Conservation (phyloP, 176 grass and related monocot species). For the Avena atlantica region DNA sequence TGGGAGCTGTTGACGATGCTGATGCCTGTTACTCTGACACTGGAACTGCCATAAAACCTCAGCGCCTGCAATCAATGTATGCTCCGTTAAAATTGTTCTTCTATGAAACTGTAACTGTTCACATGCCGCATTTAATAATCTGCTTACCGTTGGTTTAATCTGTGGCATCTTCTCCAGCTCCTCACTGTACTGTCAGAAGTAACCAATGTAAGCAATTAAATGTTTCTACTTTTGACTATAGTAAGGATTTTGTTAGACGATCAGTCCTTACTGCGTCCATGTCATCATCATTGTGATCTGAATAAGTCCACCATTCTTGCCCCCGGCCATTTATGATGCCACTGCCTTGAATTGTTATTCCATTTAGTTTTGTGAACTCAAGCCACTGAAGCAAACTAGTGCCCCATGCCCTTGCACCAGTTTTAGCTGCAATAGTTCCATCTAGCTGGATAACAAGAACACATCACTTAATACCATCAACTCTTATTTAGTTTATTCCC, state of each 20-base stretch:
- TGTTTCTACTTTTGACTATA: conserved; percentile 37
- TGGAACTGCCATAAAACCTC: conserved; percentile 94
- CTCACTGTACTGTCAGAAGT: conserved; percentile 59
- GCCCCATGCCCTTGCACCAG: conserved; percentile 62
- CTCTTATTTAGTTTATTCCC: background rate
- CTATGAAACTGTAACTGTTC: background rate
- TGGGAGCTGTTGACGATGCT: conserved; percentile 90
- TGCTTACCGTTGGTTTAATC: conserved; percentile 88
- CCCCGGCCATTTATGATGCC: conserved; percentile 83
- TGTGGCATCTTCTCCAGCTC: conserved; percentile 71
- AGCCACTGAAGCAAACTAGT: conserved; percentile 83
- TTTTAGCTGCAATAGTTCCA: conserved; percentile 77
- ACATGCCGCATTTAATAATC: background rate
- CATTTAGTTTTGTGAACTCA: conserved; percentile 85
- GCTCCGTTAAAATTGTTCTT: background rate
- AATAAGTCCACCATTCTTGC: conserved; percentile 81
- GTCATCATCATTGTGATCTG: conserved; percentile 49
- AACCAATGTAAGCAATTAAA: conserved; percentile 44
- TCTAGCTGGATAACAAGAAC: conserved; percentile 63
- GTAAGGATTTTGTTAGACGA: conserved; percentile 24
- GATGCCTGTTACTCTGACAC: conserved; percentile 89
- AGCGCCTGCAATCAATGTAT: conserved; percentile 66
- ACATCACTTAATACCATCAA: background rate
- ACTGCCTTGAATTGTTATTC: conserved; percentile 79
- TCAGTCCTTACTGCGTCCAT: conserved; percentile 63